These are phyloP conservation scores for Eutrema heterophyllum DNA, from an alignment of 345 rosid species.

Conservation along the genomic window DNA sequence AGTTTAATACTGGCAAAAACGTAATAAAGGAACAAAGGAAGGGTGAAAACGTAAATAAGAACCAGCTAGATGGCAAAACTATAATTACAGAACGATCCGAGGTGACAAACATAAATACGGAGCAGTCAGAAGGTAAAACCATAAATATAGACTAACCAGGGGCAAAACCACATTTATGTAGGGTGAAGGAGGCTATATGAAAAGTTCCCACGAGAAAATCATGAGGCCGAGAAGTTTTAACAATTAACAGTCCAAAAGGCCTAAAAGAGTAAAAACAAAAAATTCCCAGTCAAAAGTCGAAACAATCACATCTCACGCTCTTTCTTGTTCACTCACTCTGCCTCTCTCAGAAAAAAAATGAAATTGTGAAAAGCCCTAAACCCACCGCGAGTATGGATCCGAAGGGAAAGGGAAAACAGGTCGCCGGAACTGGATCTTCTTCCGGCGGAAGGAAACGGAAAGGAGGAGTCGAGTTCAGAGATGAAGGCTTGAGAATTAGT, in stretches of 20 bases:
- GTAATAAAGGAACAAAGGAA: no score
- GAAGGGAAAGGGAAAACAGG: slow-evolving; percentile 37
- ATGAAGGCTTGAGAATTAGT: slow-evolving; percentile 32
- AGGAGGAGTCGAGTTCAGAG: slow-evolving; percentile 22
- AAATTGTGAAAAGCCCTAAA: slow-evolving; percentile 20
- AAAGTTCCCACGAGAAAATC: no score
- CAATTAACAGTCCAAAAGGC: neutral
- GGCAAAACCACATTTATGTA: neutral
- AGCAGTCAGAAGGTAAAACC: neutral
- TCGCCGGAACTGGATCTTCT: slow-evolving; percentile 18
- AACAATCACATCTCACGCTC: neutral
- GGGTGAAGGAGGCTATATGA: neutral
- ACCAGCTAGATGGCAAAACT: neutral
- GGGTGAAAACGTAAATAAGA: neutral
- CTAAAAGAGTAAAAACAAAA: neutral
- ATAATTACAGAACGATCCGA: neutral
- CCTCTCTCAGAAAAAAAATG: neutral
- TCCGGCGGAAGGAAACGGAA: slow-evolving; percentile 35
- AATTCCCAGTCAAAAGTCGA: neutral
- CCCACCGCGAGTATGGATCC: slow-evolving; percentile 23
- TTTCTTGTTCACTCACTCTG: neutral
- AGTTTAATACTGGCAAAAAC: no score
- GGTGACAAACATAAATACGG: neutral
- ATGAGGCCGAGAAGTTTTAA: neutral
- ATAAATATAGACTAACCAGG: neutral